Conservation (phyloP, 2,329 filamentous ascomycete genomes). For the Neocucurbitaria cava region DNA sequence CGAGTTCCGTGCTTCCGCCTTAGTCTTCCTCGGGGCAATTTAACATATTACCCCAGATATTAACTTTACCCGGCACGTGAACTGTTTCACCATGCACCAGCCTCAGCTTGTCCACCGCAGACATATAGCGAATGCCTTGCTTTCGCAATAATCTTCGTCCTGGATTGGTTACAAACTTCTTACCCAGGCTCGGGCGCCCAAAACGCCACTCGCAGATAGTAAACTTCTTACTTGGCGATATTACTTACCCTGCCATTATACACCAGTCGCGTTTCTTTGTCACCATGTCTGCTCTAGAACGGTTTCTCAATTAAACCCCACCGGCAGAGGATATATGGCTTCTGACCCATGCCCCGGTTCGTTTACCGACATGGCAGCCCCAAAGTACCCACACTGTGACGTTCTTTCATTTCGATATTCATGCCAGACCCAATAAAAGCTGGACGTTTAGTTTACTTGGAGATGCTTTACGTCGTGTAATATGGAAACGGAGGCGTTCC, state of each 20-base stretch:
- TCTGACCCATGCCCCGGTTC: constrained; percentile 27
- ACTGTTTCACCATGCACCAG: constrained; percentile 22
- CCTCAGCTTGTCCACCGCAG: constrained; percentile 5
- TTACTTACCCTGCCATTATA: constrained; percentile 27
- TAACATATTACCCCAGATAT: constrained; percentile 41
- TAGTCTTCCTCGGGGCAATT: constrained; percentile 23
- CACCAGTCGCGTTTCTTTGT: constrained; percentile 24
- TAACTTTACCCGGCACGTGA: constrained; percentile 37
- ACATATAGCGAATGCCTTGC: constrained; percentile 4
- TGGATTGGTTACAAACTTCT: constrained; percentile 9
- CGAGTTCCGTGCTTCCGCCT: constrained; percentile 16
- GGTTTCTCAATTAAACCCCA: constrained; percentile 21
- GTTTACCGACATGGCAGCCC: constrained; percentile 23
- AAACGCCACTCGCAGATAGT: constrained; percentile 19
- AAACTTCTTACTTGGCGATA: constrained; percentile 29
- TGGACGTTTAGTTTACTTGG: constrained; percentile 18
- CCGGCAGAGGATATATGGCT: constrained; percentile 26
- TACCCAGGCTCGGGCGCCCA: constrained; percentile 4
- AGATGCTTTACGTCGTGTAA: constrained; percentile 22
- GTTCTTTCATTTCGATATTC: constrained; percentile 35
- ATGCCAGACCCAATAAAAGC: constrained; percentile 31
- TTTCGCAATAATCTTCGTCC: not conserved
- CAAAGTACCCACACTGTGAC: constrained; percentile 21
- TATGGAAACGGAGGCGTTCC: constrained; percentile 24
- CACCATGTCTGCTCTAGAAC: constrained; percentile 24